A percentile compares a stretch with the other conserved stretches of the same genome.
These are phyloP conservation scores for Mesembryanthemum crystallinum DNA, from an alignment of 148 eudicot genomes.

Conservation along the genomic window DNA sequence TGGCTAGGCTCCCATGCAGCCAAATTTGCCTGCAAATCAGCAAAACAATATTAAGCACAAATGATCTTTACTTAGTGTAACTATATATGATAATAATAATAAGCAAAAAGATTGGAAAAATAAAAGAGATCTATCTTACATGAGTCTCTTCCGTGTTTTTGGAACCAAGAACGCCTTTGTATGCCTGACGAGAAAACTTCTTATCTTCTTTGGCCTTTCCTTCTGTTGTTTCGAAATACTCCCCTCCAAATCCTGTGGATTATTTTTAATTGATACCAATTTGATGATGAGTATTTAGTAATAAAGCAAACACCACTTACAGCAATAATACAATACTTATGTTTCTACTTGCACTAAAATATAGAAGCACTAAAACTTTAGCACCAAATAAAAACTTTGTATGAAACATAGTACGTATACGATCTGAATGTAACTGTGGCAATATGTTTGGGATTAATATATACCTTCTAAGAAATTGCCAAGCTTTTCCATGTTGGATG, in stretches of 20 bases:
- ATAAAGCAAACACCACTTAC: background rate
- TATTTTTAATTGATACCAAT: background rate
- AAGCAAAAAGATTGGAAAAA: background rate
- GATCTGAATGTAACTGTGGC: background rate
- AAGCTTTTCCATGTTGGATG: constrained; percentile 26
- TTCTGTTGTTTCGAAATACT: constrained; percentile 19
- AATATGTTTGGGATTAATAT: no score
- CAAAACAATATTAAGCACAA: background rate
- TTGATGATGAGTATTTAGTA: background rate
- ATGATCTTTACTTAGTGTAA: background rate
- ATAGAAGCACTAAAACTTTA: background rate
- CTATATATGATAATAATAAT: no score
- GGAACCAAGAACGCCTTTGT: constrained; percentile 40
- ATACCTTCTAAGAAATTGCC: constrained; percentile 20
- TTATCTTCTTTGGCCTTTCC: constrained; percentile 9
- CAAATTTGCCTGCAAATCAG: constrained; percentile 25
- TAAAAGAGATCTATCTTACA: no score
- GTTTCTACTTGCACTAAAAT: background rate
- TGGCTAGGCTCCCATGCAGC: constrained; percentile 46
- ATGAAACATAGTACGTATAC: no score
- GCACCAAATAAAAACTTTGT: no score
- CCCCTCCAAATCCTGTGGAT: constrained; percentile 40
- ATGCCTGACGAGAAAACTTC: constrained; percentile 26
- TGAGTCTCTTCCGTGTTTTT: constrained; percentile 48
- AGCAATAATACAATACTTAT: background rate